Percentiles rank a stretch among this genome's conserved stretches.
These are phyloP conservation scores for Entelexis paramagnoliae DNA, from an alignment of 1,139 yeast genomes.

Conservation along the genomic window DNA sequence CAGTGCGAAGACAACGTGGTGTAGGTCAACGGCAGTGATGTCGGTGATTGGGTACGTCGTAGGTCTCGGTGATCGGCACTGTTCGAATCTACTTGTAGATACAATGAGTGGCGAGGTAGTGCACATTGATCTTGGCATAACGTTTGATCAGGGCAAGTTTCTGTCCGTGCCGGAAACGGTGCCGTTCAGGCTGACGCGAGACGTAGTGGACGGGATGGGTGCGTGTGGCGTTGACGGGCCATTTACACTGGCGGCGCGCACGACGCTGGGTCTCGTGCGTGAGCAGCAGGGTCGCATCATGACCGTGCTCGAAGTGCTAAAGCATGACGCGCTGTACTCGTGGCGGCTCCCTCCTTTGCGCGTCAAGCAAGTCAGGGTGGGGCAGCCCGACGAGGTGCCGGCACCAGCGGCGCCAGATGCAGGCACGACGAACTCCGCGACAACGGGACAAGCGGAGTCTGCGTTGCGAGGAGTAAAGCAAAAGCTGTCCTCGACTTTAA, in stretches of 20 bases:
- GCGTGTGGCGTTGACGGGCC: slow-evolving; percentile 69
- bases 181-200: slow-evolving; percentile 85
- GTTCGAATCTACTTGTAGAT: slow-evolving; percentile 82
- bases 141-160: slow-evolving; percentile 79
- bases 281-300: slow-evolving; percentile 57
- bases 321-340: slow-evolving; percentile 85
- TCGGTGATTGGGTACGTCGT: slow-evolving; percentile 80
- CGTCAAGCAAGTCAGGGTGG: slow-evolving; percentile 25
- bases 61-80: slow-evolving; percentile 92
- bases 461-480: slow-evolving; percentile 65
- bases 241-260: slow-evolving; percentile 62
- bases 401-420: slow-evolving; percentile 25
- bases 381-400: background rate
- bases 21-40: slow-evolving; percentile 71
- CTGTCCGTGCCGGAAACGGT: slow-evolving; percentile 85
- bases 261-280: slow-evolving; percentile 59
- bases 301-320: slow-evolving; percentile 73
- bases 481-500: slow-evolving; percentile 63
- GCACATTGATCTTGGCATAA: slow-evolving; percentile 92
- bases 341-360: slow-evolving; percentile 77
- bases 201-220: slow-evolving; percentile 88
- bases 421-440: slow-evolving; percentile 29
- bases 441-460: slow-evolving; percentile 56
- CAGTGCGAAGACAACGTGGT: slow-evolving; percentile 50
- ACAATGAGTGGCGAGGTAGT: slow-evolving; percentile 74